Evolutionary conservation across 2,329 filamentous ascomycete species (phyloP), one percentile per base, ranked within the genome.

Genomic region (Aureobasidium mangrovei): DNA sequence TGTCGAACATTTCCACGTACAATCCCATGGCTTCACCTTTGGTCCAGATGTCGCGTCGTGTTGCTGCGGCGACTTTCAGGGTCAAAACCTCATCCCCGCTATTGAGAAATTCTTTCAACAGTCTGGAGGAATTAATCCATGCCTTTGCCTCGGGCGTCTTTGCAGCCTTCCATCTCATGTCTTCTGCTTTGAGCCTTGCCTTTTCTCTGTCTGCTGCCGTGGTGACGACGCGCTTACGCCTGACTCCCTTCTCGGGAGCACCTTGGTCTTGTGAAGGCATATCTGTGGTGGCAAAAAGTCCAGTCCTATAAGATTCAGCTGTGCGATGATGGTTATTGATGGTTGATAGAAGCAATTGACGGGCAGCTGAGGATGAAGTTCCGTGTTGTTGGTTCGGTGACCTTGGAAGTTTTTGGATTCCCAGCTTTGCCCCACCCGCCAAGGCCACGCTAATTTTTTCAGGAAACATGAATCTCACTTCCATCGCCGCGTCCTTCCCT

Each of bases 131-230:
- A 24, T 53, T 53, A 26, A 53, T 44, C 49, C 49, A 53, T 27
- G 49, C 49, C 40, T 44, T 53, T 53, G 49, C 49, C 31, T 53
- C 49, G 1, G 39, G 31, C 2, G 49, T 53, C 38, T 44, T 53
- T 29, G 49, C 49, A 7, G 49, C 49, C 12, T 38, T 36, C 39
- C 40, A 53, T 10, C 40, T 43, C 9, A 29, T 8, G 5, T 53
- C 49, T 26, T 43, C 49, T 18, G 40, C 40, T 4, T 35, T 53
- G 12, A 44, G n/a, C 26, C 40, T 43, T 10, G 32, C 32, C 6
- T 33, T 53, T n/a, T 53, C 49, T 29, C 49, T 35, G 29, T 53
- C 49, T 36, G 39, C 49, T 7, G 49, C 49, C 10, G 49, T 53
- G 24, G 49, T 53, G 4, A 53, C 49, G 10, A 43, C 39, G 40